Conservation (phyloP, 2,329 filamentous ascomycete genomes). For the Camptophora hylomeconis region DNA sequence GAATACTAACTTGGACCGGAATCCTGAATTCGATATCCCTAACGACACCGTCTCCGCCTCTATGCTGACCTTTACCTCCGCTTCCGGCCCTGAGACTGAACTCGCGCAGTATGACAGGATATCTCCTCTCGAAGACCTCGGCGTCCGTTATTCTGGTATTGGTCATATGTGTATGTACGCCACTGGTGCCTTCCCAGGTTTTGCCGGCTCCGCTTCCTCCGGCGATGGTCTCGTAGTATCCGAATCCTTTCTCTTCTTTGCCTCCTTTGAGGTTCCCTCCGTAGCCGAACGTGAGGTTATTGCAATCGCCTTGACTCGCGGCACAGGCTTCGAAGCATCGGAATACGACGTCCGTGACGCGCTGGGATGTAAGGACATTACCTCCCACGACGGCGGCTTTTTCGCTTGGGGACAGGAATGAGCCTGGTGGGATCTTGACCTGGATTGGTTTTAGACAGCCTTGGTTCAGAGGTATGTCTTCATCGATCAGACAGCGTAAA, state of each 20-base stretch:
- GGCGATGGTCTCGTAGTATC: conserved; percentile 80
- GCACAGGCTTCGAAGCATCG: conserved; percentile 69
- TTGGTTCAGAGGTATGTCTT: conserved; percentile 78
- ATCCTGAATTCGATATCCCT: conserved; percentile 76
- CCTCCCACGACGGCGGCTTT: conserved; percentile 71
- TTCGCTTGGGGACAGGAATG: conserved; percentile 62
- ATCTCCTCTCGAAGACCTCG: conserved; percentile 68
- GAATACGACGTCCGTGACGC: conserved; percentile 72
- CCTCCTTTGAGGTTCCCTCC: conserved; percentile 45
- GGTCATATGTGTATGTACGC: conserved; percentile 77
- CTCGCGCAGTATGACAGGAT: conserved; percentile 61
- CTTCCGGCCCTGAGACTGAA: conserved; percentile 55
- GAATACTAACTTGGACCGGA: conserved; percentile 65
- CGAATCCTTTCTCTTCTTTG: conserved; percentile 52
- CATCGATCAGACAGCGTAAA: conserved; percentile 63
- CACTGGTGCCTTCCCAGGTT: conserved; percentile 61
- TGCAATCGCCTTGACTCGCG: conserved; percentile 67
- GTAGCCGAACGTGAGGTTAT: conserved; percentile 76
- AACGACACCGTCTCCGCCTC: conserved; percentile 63
- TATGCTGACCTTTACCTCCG: conserved; percentile 53
- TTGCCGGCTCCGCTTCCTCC: conserved; percentile 66
- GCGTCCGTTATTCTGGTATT: conserved; percentile 77
- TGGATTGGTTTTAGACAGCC: conserved; percentile 67
- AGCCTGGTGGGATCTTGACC: conserved; percentile 58
- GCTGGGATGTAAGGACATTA: conserved; percentile 67